Evolutionary conservation across 345 rosid genomes (phyloP).

Genomic region (Kandelia obovata): DNA sequence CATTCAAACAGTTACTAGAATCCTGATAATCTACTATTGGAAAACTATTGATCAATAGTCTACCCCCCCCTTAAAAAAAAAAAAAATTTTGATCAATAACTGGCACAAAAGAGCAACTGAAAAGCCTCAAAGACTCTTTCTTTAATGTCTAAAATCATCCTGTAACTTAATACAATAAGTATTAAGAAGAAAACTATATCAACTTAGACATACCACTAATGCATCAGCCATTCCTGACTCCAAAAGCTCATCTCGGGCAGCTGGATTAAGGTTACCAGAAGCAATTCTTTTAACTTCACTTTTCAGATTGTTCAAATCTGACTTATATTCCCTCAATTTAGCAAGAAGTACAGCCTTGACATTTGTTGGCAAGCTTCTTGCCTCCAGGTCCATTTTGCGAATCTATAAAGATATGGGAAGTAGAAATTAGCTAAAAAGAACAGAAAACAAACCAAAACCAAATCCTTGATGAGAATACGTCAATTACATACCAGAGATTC

Average conservation of each 20-base stretch:
- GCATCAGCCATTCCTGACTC: constrained; percentile 36
- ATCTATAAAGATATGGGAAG: constrained; percentile 11
- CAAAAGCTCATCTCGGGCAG: constrained; percentile 30
- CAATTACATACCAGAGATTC: constrained; percentile 25
- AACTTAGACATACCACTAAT: constrained; percentile 17
- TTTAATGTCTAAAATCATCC: background rate
- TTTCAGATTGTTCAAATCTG: constrained; percentile 35
- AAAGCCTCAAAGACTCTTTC: too few relatives aligned
- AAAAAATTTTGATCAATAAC: background rate
- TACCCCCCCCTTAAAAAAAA: too few relatives aligned
- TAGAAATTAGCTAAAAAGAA: background rate
- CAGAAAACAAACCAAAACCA: background rate
- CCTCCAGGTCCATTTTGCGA: constrained; percentile 37
- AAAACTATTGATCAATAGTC: background rate
- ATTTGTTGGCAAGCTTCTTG: constrained; percentile 34
- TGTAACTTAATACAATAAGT: background rate
- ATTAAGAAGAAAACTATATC: background rate
- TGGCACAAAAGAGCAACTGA: too few relatives aligned
- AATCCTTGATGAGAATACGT: background rate
- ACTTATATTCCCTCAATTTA: constrained; percentile 34
- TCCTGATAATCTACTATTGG: background rate
- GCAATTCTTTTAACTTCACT: constrained; percentile 26
- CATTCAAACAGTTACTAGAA: too few relatives aligned
- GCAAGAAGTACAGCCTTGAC: constrained; percentile 32
- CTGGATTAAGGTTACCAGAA: constrained; percentile 18